Percentiles rank a stretch among this genome's conserved stretches.
Conservation (phyloP, 129 eudicot species). For the Artemisia argyi region DNA sequence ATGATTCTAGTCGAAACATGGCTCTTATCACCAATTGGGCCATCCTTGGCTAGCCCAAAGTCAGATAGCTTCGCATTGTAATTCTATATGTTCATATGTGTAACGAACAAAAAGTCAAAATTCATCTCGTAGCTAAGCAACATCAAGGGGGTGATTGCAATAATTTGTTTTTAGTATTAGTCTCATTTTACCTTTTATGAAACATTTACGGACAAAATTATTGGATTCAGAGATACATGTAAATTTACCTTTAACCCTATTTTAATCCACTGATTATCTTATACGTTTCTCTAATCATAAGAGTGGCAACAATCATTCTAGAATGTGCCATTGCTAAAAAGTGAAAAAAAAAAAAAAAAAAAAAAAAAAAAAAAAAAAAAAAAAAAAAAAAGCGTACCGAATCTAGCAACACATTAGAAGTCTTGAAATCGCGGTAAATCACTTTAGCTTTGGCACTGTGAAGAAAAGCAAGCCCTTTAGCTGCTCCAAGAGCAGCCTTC, state of each 20-base stretch:
- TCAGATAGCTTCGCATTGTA: constrained; percentile 90
- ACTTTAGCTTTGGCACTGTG: constrained; percentile 77
- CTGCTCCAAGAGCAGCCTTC: constrained; percentile 91
- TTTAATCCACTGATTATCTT: neutral
- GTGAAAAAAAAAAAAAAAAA: too few species aligned
- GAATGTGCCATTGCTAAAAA: neutral
- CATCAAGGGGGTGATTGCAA: neutral
- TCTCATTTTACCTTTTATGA: neutral
- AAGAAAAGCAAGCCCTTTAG: constrained; percentile 92
- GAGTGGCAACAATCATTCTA: neutral
- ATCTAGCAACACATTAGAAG: constrained; percentile 84
- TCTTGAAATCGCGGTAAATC: constrained; percentile 92
- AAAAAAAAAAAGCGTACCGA: constrained; percentile 42
- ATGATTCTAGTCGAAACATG: constrained; percentile 84
- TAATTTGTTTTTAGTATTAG: too few species aligned
- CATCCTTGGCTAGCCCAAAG: constrained; percentile 94
- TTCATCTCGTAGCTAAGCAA: neutral
- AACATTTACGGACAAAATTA: neutral
- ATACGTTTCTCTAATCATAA: neutral
- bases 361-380: too few species aligned
- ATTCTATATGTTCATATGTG: constrained; percentile 38
- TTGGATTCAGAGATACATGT: neutral
- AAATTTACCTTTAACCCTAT: neutral
- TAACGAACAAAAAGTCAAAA: neutral
- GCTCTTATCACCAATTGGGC: constrained; percentile 81